Percentiles rank a stretch among this genome's conserved stretches.
Conservation (phyloP, 495 filamentous ascomycete genomes). For the Penicillium ochrochloron region DNA sequence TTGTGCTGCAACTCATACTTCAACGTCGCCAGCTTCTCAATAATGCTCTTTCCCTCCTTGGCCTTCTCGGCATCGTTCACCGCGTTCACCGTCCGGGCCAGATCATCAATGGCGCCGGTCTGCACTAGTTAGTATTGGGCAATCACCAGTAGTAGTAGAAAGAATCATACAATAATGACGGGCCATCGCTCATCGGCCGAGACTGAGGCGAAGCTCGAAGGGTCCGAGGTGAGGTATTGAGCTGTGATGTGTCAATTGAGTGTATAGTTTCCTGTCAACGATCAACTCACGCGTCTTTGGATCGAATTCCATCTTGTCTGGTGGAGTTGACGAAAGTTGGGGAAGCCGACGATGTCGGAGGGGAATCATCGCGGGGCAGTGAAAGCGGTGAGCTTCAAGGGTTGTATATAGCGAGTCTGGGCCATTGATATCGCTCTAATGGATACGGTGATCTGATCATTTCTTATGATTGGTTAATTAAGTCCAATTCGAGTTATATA, state of each 20-base stretch:
- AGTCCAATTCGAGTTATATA: neutral
- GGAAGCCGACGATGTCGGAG: constrained; percentile 10
- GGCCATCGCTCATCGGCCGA: constrained; percentile 90
- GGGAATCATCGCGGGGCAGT: constrained; percentile 16
- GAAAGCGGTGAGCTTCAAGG: constrained; percentile 9
- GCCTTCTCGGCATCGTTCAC: constrained; percentile 62
- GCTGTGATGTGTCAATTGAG: constrained; percentile 54
- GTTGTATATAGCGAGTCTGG: neutral
- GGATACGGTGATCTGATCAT: neutral
- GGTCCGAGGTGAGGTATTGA: constrained; percentile 78
- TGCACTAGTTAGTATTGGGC: constrained; percentile 38
- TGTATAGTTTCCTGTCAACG: neutral
- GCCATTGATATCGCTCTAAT: neutral
- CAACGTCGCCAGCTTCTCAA: constrained; percentile 76
- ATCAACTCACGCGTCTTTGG: constrained; percentile 58
- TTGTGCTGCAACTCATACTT: constrained; percentile 98
- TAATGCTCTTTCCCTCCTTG: constrained; percentile 83
- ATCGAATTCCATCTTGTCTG: constrained; percentile 19
- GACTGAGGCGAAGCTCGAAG: constrained; percentile 81
- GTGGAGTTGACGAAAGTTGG: constrained; percentile 14
- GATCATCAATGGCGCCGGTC: constrained; percentile 94
- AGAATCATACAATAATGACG: constrained; percentile 74
- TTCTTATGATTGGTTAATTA: neutral
- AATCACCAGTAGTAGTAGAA: neutral
- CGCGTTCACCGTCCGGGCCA: constrained; percentile 70